Conservation (phyloP, 148 eudicot genomes). For the Rhododendron vialii region DNA sequence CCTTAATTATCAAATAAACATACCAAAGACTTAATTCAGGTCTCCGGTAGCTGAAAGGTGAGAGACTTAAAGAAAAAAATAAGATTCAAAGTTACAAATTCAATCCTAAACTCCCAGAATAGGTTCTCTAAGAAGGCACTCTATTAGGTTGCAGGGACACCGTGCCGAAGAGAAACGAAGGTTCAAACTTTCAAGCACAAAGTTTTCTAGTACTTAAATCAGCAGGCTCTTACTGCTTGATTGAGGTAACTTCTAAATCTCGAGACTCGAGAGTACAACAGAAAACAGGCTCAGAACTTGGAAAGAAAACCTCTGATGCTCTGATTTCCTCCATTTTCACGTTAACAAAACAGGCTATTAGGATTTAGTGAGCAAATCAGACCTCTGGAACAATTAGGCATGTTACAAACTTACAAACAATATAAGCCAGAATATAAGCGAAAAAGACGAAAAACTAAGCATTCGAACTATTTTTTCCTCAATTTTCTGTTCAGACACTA, state of each 20-base stretch:
- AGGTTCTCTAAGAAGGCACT: not conserved
- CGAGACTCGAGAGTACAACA: not conserved
- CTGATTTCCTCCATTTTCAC: not conserved
- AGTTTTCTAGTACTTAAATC: not conserved
- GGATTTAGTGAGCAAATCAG: not conserved
- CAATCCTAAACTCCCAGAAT: not conserved
- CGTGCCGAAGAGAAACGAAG: not conserved
- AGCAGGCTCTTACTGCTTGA: not conserved
- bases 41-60: not conserved
- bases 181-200: not conserved
- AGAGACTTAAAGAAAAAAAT: not conserved
- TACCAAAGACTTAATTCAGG: not conserved
- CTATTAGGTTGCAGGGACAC: not conserved
- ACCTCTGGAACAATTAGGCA: not conserved
- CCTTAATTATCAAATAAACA: not conserved
- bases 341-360: slow-evolving; percentile 12
- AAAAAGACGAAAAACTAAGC: not conserved
- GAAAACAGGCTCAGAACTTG: not conserved
- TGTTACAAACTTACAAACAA: not conserved
- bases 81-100: not conserved
- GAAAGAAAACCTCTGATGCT: not conserved
- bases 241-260: not conserved
- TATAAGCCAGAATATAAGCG: no score
- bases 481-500: not conserved
- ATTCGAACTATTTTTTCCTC: not conserved